Evolutionary conservation across 768 basidiomycete species (phyloP).

Genomic region (Mycena pura): DNA sequence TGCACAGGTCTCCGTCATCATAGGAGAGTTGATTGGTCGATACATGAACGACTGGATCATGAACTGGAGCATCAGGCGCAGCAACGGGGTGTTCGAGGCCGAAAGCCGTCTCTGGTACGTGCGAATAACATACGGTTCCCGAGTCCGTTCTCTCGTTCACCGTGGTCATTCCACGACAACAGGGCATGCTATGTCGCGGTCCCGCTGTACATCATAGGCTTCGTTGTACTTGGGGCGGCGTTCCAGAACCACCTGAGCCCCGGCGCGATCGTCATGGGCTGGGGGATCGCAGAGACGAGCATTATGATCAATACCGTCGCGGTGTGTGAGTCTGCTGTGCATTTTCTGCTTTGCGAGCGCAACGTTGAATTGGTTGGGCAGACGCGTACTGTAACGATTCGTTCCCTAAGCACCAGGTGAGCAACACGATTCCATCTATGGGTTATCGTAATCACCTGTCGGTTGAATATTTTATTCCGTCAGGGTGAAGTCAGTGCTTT

Average conservation of each 20-base stretch:
- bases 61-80: constrained; percentile 50
- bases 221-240: constrained; percentile 56
- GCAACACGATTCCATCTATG: background rate
- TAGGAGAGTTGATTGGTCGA: constrained; percentile 60
- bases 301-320: constrained; percentile 54
- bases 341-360: too few species aligned
- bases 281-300: constrained; percentile 55
- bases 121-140: background rate
- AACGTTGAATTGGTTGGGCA: too few species aligned
- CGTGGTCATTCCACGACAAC: background rate
- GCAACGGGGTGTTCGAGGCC: constrained; percentile 65
- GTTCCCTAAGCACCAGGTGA: constrained; percentile 48
- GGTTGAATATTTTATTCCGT: background rate
- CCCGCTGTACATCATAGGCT: constrained; percentile 59
- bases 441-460: too few species aligned
- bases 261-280: constrained; percentile 62
- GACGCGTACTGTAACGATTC: constrained; percentile 49
- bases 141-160: background rate
- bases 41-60: constrained; percentile 62
- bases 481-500: constrained; percentile 64
- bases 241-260: constrained; percentile 54
- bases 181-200: constrained; percentile 62
- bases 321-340: constrained; percentile 32
- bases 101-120: constrained; percentile 62
- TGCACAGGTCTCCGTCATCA: constrained; percentile 52